phyloP scores from a whole-genome alignment of 164 flowering plant genomes.

The Buxus sempervirens region DNA sequence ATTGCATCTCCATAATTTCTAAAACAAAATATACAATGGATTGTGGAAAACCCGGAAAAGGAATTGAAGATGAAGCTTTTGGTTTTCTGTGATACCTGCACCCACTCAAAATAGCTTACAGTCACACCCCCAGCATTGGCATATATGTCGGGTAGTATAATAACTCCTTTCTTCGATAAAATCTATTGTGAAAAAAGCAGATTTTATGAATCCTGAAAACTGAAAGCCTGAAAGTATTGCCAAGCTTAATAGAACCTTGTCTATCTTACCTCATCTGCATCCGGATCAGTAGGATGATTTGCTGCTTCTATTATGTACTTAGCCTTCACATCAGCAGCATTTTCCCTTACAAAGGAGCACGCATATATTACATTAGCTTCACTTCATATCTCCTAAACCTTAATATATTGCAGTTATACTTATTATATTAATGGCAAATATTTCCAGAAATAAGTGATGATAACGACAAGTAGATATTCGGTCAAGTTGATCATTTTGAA shows the following conservation, averaged over 20 bases:
- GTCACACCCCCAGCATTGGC: constrained; percentile 24
- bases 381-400: not conserved
- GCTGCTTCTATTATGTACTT: constrained; percentile 81
- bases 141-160: constrained; percentile 19
- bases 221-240: not conserved
- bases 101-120: constrained; percentile 24
- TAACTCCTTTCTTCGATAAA: constrained; percentile 17
- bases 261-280: constrained; percentile 67
- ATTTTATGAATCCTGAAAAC: not conserved
- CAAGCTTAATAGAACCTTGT: not conserved
- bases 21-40: not conserved
- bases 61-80: not conserved
- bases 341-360: constrained; percentile 40
- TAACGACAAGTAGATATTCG: too few relatives aligned
- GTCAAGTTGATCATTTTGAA: too few relatives aligned
- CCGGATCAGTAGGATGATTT: constrained; percentile 85
- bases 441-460: too few relatives aligned
- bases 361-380: not conserved
- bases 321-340: constrained; percentile 71
- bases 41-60: not conserved
- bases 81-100: constrained; percentile 11
- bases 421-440: too few relatives aligned
- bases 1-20: too few relatives aligned
- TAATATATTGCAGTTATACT: too few relatives aligned
- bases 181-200: constrained; percentile 30